phyloP scores from a whole-genome alignment of 1,284 basidiomycete genomes.

The Termitomyces sp. region DNA sequence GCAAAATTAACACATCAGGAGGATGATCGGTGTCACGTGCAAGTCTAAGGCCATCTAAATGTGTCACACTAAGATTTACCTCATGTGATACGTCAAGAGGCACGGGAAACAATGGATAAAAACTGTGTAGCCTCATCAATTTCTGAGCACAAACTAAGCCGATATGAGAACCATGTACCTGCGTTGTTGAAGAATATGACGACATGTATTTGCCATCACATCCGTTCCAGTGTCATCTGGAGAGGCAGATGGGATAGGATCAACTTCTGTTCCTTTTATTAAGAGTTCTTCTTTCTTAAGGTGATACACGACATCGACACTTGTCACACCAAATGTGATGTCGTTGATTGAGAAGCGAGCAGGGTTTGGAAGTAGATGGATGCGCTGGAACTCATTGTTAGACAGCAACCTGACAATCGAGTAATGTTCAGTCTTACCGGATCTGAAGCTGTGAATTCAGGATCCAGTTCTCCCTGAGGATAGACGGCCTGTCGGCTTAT shows the following conservation, averaged over 20 bases:
- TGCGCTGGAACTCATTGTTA: conserved; percentile 43
- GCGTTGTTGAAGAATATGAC: conserved; percentile 83
- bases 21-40: conserved; percentile 38
- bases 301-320: conserved; percentile 87
- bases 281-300: conserved; percentile 82
- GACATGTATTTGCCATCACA: conserved; percentile 71
- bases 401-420: conserved; percentile 5
- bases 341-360: conserved; percentile 82
- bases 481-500: conserved; percentile 79
- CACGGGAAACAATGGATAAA: conserved; percentile 93
- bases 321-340: conserved; percentile 72
- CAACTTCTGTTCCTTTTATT: conserved; percentile 64
- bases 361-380: conserved; percentile 85
- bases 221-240: conserved; percentile 54
- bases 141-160: conserved; percentile 1
- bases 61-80: conserved; percentile 85
- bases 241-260: conserved; percentile 38
- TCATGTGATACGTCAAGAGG: conserved; percentile 71
- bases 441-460: conserved; percentile 36
- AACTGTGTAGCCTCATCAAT: conserved; percentile 40
- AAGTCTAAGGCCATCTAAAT: conserved; percentile 50
- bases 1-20: conserved; percentile 83
- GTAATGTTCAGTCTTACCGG: conserved; percentile 34
- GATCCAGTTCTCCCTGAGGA: conserved; percentile 76
- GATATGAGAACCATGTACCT: conserved; percentile 45